Evolutionary conservation across 2,329 filamentous ascomycete genomes (phyloP).

Genomic region (Pseudodiploospora longispora): DNA sequence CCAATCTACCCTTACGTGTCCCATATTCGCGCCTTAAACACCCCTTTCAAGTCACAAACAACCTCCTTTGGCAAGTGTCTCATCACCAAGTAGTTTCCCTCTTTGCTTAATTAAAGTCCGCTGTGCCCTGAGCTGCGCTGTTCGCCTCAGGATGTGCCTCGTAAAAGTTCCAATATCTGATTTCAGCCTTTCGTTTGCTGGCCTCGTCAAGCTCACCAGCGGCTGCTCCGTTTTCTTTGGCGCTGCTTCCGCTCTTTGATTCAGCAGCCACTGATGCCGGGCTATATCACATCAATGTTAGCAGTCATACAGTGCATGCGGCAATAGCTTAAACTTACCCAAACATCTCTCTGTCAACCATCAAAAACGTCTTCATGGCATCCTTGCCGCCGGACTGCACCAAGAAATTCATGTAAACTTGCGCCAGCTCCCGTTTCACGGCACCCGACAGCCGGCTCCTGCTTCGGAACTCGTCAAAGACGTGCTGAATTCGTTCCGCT

Average conservation of each 20-base stretch:
- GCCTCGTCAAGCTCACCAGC: constrained; percentile 42
- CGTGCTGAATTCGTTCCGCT: constrained; percentile 67
- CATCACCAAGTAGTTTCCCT: neutral
- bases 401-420: constrained; percentile 75
- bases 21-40: constrained; percentile 5
- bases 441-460: constrained; percentile 62
- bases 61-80: constrained; percentile 1
- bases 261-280: constrained; percentile 14
- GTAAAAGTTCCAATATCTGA: constrained; percentile 43
- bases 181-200: constrained; percentile 43
- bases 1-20: constrained; percentile 1
- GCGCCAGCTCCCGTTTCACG: constrained; percentile 66
- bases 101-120: constrained; percentile 40
- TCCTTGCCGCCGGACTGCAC: constrained; percentile 75
- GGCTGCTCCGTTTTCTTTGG: constrained; percentile 39
- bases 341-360: constrained; percentile 78
- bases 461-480: constrained; percentile 65
- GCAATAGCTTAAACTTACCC: constrained; percentile 46
- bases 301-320: neutral
- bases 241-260: constrained; percentile 9
- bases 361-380: constrained; percentile 77
- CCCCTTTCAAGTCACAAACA: constrained; percentile 1
- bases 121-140: constrained; percentile 39
- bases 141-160: constrained; percentile 42
- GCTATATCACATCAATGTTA: constrained; percentile 10